Conservation (phyloP, 768 basidiomycete species). For the Panaeolus papilionaceus region DNA sequence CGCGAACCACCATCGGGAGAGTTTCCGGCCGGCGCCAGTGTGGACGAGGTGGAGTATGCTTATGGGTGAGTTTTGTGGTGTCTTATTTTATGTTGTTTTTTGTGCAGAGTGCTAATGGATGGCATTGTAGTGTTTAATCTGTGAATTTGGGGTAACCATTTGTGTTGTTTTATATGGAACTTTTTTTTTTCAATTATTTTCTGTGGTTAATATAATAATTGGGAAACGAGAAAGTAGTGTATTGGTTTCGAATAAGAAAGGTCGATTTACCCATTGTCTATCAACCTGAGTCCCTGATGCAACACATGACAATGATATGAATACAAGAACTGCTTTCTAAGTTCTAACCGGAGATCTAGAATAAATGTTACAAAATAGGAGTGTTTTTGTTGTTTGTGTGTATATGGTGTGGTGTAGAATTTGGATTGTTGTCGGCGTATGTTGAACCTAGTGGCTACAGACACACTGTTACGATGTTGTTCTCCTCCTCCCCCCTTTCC, state of each 20-base stretch:
- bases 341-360: not conserved
- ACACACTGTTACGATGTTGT: conserved; percentile 44
- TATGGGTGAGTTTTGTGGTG: conserved; percentile 65
- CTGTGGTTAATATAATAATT: not conserved
- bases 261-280: too few relatives aligned
- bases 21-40: conserved; percentile 81
- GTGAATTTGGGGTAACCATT: not conserved
- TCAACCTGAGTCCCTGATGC: too few relatives aligned
- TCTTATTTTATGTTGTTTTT: conserved; percentile 5
- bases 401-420: conserved; percentile 62
- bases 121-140: conserved; percentile 16
- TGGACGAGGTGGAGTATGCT: conserved; percentile 90
- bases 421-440: conserved; percentile 71
- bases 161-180: too few relatives aligned
- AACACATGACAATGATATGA: too few relatives aligned
- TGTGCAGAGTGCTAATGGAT: conserved; percentile 8
- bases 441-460: conserved; percentile 62
- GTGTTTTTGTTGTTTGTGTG: conserved; percentile 50
- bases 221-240: not conserved
- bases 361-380: conserved; percentile 1
- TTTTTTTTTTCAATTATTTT: not conserved
- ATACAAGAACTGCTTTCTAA: not conserved
- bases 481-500: conserved; percentile 37
- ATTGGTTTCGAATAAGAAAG: too few relatives aligned
- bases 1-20: conserved; percentile 74